Evolutionary conservation across 129 eudicot genomes (phyloP).

Genomic region (Flaveria linearis): DNA sequence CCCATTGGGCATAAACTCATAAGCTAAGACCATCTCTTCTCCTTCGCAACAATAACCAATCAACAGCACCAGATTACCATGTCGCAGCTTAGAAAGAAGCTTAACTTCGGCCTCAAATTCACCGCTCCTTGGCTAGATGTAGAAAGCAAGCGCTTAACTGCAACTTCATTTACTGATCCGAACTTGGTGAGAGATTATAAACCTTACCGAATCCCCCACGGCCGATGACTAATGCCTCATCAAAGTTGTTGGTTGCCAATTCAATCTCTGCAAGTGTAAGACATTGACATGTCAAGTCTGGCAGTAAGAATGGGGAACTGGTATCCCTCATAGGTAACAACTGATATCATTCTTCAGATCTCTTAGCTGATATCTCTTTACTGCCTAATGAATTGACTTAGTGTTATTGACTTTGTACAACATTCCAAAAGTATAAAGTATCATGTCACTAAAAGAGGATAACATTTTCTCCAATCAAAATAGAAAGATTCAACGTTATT

Average conservation of each 20-base stretch:
- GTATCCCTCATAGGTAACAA: neutral
- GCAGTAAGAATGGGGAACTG: slow-evolving; percentile 13
- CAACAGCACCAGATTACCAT: slow-evolving; percentile 38
- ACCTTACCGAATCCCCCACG: slow-evolving; percentile 21
- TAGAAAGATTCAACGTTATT: no score
- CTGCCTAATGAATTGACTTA: neutral
- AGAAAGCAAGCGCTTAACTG: slow-evolving; percentile 32
- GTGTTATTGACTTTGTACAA: no score
- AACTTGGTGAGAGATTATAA: slow-evolving; percentile 19
- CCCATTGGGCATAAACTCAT: slow-evolving; percentile 40
- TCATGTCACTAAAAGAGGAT: no score
- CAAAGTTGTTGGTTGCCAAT: slow-evolving; percentile 33
- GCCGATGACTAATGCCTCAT: neutral
- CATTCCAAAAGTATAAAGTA: no score
- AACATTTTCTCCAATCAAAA: no score
- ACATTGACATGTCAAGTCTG: slow-evolving; percentile 15
- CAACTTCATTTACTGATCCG: slow-evolving; percentile 7
- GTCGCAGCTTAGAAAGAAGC: slow-evolving; percentile 35
- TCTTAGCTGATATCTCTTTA: neutral
- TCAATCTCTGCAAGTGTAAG: slow-evolving; percentile 22
- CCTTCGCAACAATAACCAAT: slow-evolving; percentile 36
- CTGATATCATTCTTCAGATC: neutral
- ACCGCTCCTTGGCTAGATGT: slow-evolving; percentile 24
- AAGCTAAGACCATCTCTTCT: slow-evolving; percentile 21
- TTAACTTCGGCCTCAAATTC: slow-evolving; percentile 31